These are phyloP conservation scores for Lathyrus tuberosus DNA, from an alignment of 306 rosid species.

Conservation along the genomic window DNA sequence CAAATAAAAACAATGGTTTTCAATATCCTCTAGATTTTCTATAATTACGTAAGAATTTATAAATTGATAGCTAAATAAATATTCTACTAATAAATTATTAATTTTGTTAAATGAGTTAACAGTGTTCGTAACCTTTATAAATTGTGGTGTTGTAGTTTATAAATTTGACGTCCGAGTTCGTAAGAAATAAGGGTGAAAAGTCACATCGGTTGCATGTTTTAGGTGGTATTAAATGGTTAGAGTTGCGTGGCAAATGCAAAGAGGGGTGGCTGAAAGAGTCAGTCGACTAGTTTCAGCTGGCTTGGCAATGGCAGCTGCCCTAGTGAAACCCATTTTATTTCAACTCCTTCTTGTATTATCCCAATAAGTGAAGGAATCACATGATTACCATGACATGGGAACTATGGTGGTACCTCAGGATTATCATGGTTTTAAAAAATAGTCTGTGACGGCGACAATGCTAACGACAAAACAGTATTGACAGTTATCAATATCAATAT, in stretches of 20 bases:
- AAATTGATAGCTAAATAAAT: neutral
- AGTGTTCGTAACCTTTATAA: no score
- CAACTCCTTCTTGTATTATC: no score
- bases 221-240: neutral
- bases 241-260: neutral
- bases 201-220: neutral
- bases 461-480: no score
- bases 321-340: neutral
- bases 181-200: neutral
- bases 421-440: no score
- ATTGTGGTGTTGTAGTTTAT: neutral
- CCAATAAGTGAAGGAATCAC: neutral
- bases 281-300: neutral
- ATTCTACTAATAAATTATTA: conserved; percentile 5
- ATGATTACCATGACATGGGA: no score
- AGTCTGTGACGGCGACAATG: no score
- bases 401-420: no score
- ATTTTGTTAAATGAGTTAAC: no score
- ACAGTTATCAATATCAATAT: no score
- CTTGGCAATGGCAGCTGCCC: neutral
- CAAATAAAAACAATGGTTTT: neutral
- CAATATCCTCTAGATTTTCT: no score
- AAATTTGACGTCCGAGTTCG: neutral
- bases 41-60: no score
- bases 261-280: neutral